Percentiles rank a stretch among this genome's conserved stretches.
Evolutionary conservation across 2,329 filamentous ascomycete species (phyloP).

Genomic region (Fusarium chuoi): DNA sequence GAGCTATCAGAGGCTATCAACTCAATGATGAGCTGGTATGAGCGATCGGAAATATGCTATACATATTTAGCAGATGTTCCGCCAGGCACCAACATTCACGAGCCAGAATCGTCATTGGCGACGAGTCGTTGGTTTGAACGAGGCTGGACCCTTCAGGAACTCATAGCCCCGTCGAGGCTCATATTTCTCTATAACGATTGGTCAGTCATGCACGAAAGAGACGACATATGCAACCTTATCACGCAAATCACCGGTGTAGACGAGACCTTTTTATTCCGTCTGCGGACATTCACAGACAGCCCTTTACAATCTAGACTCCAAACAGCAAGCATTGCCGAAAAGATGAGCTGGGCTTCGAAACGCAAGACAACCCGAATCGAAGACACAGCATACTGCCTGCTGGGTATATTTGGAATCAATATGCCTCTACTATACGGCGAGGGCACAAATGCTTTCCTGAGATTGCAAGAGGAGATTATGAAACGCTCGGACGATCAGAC

Average conservation of each 20-base stretch:
- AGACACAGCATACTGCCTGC: background rate
- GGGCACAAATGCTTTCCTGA: background rate
- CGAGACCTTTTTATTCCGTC: accelerated
- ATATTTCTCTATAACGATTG: background rate
- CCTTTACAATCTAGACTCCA: background rate
- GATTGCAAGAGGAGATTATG: background rate
- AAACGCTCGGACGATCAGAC: background rate
- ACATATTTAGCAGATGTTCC: background rate
- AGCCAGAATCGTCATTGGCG: background rate
- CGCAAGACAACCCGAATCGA: background rate
- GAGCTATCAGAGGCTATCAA: background rate
- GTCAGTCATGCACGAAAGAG: background rate
- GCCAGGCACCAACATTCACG: background rate
- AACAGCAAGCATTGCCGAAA: background rate
- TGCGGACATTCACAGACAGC: accelerated
- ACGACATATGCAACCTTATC: accelerated
- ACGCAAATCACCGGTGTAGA: background rate
- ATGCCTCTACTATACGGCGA: background rate
- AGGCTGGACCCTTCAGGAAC: background rate
- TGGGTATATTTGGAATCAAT: background rate
- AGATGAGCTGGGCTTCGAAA: background rate
- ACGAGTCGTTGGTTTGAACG: background rate
- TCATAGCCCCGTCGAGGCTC: background rate
- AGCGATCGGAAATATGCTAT: background rate
- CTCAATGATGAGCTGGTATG: background rate